Base-by-base conservation (phyloP, 208 protist species). In the Wallacemonas sp. region DNA sequence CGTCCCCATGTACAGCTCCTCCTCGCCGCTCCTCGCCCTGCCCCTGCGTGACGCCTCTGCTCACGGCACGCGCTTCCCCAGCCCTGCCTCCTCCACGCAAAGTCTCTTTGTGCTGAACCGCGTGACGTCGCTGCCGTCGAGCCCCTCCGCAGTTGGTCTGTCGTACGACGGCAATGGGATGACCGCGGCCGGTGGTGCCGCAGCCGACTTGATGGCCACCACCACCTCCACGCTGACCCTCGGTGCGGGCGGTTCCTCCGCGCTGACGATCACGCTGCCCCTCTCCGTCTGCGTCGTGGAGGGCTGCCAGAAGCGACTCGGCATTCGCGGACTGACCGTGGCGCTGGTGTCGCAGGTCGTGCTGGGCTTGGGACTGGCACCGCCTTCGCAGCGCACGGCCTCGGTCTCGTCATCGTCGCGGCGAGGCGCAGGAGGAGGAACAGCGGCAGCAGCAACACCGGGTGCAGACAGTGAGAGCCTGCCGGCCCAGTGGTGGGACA, bases 221-320 rank as follows among this genome's bases (percentile, higher is more conserved):
- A 38, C 47, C 54, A 33, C 64, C 47, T 2, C 36, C 41, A 23
- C 61, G 17, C 27, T 44, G 24, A 44, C 47, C 19, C 14, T 27
- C 64, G 29, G 29, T 39, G 3, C 56, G 55, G 67, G 64, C 2
- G 19, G 34, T 67, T 57, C 55, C 17, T 56, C 46, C 23, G 66
- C 24, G 29, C 77, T 61, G 48, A 74, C 57, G 12, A 74, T 90
- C 16, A 65, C 80, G 23, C 71, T 86, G n/a, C 48, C 44, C 4
- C 52, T 58, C 52, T 34, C 52, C 0, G 57, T 74, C 16, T 86
- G 80, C 62, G 66, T 90, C 19, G 61, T 76, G 33, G 80, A 90
- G 54, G 84, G 84, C 0, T 41, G 85, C 0, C 81, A 75, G 68
- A 69, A 55, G 16, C 70, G 78, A 1, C 72, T 90, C 2, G 84